Evolutionary conservation across 345 rosid species (phyloP).

Genomic region (Gossypium arboreum): DNA sequence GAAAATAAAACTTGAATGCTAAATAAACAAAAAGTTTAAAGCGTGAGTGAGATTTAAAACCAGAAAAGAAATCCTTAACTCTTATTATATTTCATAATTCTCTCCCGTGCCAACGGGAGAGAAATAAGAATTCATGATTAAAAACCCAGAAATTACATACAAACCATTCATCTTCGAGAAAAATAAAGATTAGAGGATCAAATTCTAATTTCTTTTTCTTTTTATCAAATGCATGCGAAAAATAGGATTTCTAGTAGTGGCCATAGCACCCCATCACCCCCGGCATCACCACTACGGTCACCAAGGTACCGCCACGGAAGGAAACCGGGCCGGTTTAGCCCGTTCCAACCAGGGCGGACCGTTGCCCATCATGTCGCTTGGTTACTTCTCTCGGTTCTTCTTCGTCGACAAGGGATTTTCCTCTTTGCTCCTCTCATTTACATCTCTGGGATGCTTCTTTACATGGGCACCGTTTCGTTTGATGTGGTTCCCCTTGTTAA

Average conservation of each 20-base stretch:
- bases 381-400: constrained; percentile 78
- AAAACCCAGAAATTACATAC: not conserved
- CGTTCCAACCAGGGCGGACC: constrained; percentile 47
- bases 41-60: no score
- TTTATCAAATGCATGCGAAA: constrained; percentile 68
- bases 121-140: no score
- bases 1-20: no score
- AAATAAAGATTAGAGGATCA: not conserved
- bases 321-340: constrained; percentile 50
- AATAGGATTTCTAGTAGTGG: constrained; percentile 85
- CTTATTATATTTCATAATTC: no score
- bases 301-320: constrained; percentile 79
- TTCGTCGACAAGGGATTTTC: constrained; percentile 87
- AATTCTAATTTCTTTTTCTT: not conserved
- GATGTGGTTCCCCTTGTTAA: constrained; percentile 61
- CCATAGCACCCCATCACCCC: constrained; percentile 95
- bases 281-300: constrained; percentile 81
- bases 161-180: not conserved
- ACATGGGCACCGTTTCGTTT: constrained; percentile 90
- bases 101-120: no score
- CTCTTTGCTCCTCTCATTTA: constrained; percentile 92
- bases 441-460: constrained; percentile 88
- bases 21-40: no score
- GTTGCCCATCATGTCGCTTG: constrained; percentile 79
- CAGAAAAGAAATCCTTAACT: no score